Evolutionary conservation across 2,329 filamentous ascomycete species (phyloP).

Genomic region (Xylaria sp.): DNA sequence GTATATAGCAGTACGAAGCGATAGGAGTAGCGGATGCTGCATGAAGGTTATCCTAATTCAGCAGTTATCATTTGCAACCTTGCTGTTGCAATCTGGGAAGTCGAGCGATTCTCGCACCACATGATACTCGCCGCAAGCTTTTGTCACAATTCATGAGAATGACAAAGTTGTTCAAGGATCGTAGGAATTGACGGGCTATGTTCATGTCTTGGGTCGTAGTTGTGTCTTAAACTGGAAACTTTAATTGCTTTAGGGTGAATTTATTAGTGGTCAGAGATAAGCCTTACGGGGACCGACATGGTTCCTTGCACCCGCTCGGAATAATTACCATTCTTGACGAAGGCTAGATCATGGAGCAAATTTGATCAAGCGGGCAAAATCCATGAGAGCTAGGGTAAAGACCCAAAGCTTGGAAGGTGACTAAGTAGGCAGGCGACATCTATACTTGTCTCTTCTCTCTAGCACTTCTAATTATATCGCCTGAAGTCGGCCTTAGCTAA

Average conservation of each 20-base stretch:
- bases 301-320: background rate
- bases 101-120: background rate
- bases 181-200: background rate
- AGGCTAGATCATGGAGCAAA: background rate
- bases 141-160: background rate
- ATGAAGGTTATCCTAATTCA: slow-evolving; percentile 14
- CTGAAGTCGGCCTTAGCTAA: background rate
- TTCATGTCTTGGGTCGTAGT: background rate
- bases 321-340: background rate
- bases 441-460: background rate
- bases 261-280: slow-evolving; percentile 10
- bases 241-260: background rate
- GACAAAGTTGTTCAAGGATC: background rate
- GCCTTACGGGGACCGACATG: background rate
- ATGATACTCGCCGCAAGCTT: background rate
- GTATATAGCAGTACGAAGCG: background rate
- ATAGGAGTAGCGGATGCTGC: background rate
- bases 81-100: slow-evolving; percentile 22
- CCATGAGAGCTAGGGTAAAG: no score
- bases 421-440: background rate
- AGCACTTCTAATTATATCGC: background rate
- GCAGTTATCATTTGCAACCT: slow-evolving; percentile 27
- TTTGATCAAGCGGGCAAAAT: background rate
- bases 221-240: background rate
- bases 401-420: background rate